Evolutionary conservation across 2,329 filamentous ascomycete genomes (phyloP).

Genomic region (Pezicula carpinea): DNA sequence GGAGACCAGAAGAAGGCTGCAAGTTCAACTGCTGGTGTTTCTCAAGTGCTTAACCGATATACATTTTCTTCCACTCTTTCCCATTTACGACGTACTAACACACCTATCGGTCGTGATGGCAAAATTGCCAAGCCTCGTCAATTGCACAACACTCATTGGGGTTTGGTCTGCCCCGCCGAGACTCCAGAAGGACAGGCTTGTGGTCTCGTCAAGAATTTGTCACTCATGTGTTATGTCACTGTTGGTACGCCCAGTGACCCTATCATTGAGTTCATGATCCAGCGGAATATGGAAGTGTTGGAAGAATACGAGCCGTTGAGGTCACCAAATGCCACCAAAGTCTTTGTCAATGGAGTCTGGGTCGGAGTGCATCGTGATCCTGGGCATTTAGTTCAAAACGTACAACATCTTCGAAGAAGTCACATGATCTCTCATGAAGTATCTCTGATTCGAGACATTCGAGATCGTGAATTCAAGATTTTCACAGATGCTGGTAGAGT

Average conservation of each 20-base stretch:
- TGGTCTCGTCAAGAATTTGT: constrained; percentile 95
- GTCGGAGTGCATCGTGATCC: constrained; percentile 92
- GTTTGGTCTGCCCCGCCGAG: constrained; percentile 92
- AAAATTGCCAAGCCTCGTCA: constrained; percentile 98
- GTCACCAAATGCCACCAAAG: constrained; percentile 90
- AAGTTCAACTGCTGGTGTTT: constrained; percentile 92
- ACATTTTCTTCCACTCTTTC: constrained; percentile 96
- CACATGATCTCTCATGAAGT: constrained; percentile 88
- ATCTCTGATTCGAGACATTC: constrained; percentile 90
- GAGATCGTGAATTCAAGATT: constrained; percentile 96
- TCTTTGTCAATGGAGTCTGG: constrained; percentile 98
- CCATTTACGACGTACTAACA: constrained; percentile 95
- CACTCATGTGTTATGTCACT: constrained; percentile 97
- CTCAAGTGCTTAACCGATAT: constrained; percentile 95
- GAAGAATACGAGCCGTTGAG: constrained; percentile 88
- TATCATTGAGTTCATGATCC: constrained; percentile 92
- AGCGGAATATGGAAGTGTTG: constrained; percentile 90
- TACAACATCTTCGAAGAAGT: constrained; percentile 72
- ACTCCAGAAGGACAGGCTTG: constrained; percentile 98
- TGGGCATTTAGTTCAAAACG: constrained; percentile 73
- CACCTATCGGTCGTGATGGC: constrained; percentile 93
- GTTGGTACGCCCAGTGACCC: constrained; percentile 89
- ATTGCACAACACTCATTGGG: constrained; percentile 98
- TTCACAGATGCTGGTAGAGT: constrained; percentile 96
- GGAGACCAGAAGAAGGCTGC: constrained; percentile 98